Conservation (phyloP, 208 protist species). For the Acanthamoeba rhysodes region DNA sequence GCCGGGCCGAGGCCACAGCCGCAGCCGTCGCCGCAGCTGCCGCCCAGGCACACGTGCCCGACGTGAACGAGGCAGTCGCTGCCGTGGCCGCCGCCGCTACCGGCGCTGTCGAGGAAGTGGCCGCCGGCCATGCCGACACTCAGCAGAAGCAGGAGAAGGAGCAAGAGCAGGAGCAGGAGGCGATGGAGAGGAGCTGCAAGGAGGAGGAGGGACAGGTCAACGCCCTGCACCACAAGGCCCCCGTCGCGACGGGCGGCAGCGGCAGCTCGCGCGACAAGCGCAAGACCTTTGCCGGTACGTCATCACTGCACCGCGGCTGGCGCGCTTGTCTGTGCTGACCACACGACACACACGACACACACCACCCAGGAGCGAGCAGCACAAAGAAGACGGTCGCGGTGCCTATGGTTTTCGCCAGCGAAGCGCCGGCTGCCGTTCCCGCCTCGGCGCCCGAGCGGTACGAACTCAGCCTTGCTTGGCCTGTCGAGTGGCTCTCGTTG, state of each 20-base stretch:
- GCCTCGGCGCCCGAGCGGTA: constrained; percentile 30
- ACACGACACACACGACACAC: too few species aligned
- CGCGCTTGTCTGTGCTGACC: background rate
- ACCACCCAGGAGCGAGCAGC: background rate
- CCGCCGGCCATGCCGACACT: background rate
- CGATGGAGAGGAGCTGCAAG: constrained; percentile 9
- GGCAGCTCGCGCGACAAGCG: constrained; percentile 45
- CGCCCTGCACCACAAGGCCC: background rate
- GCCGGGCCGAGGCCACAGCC: background rate
- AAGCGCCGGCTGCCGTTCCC: constrained; percentile 7
- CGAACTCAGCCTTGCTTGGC: background rate
- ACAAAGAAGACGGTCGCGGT: background rate
- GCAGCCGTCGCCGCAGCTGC: background rate
- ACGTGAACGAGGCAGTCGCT: background rate
- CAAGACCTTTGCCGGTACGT: constrained; percentile 25
- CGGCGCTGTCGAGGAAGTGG: background rate
- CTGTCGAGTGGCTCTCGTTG: background rate
- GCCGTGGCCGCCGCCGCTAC: background rate
- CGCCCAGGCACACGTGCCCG: background rate
- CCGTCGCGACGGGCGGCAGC: background rate
- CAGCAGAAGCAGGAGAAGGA: background rate
- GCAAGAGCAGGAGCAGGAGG: background rate
- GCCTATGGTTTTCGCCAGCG: background rate
- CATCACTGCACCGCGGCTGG: too few species aligned
- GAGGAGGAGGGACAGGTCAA: constrained; percentile 35